Evolutionary conservation across 1,139 yeast species (phyloP).

Genomic region (Magnusiomyces tetraspermus): DNA sequence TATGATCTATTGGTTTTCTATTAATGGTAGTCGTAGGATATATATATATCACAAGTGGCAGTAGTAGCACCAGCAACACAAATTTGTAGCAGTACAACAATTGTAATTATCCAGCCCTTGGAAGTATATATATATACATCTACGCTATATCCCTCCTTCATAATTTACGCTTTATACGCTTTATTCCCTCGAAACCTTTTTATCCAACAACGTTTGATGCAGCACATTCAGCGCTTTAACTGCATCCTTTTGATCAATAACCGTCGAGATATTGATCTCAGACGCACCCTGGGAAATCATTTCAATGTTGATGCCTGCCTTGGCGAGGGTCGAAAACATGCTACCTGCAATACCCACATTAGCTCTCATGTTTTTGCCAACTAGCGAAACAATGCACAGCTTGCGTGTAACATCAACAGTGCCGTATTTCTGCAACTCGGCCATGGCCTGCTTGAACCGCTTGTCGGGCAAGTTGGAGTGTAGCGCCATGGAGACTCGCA

Average conservation of each 20-base stretch:
- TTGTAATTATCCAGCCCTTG: too few species aligned
- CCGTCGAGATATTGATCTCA: slow-evolving; percentile 93
- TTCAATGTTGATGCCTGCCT: slow-evolving; percentile 85
- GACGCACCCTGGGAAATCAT: slow-evolving; percentile 98
- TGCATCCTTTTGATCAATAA: slow-evolving; percentile 74
- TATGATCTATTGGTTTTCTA: too few species aligned
- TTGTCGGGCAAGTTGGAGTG: slow-evolving; percentile 48
- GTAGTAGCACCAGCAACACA: too few species aligned
- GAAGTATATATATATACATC: too few species aligned
- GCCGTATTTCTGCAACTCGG: slow-evolving; percentile 72
- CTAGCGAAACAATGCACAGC: slow-evolving; percentile 85
- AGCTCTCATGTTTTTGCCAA: slow-evolving; percentile 95
- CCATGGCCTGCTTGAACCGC: slow-evolving; percentile 55
- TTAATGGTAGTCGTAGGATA: too few species aligned
- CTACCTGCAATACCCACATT: slow-evolving; percentile 94
- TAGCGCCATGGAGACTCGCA: slow-evolving; percentile 95
- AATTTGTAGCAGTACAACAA: too few species aligned
- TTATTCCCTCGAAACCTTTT: too few species aligned
- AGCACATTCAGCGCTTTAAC: slow-evolving; percentile 77
- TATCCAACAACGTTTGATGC: slow-evolving; percentile 57
- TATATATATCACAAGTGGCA: too few species aligned
- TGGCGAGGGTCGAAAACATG: slow-evolving; percentile 91
- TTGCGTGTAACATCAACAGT: slow-evolving; percentile 78
- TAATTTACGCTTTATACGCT: too few species aligned
- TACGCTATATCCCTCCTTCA: too few species aligned